Evolutionary conservation across 768 basidiomycete genomes (phyloP).

Genomic region (Leccinum barrowsii): DNA sequence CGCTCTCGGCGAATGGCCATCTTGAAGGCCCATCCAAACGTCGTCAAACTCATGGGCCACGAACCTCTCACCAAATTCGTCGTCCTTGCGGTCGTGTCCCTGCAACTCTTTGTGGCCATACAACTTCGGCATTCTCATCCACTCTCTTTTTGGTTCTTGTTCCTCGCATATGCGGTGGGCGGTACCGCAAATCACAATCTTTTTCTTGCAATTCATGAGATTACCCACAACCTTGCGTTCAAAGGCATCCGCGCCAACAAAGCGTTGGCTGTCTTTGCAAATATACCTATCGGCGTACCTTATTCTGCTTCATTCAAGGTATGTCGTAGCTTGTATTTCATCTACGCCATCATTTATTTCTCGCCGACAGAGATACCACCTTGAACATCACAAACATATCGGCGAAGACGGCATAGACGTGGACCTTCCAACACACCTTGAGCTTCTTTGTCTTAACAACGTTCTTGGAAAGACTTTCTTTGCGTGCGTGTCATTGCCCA

Average conservation of each 20-base stretch:
- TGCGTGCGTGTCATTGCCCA: slow-evolving; percentile 52
- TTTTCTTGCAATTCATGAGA: slow-evolving; percentile 97
- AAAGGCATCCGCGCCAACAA: slow-evolving; percentile 79
- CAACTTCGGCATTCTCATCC: slow-evolving; percentile 66
- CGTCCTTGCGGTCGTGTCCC: slow-evolving; percentile 73
- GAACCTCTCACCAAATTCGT: slow-evolving; percentile 90
- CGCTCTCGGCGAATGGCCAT: slow-evolving; percentile 83
- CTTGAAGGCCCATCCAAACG: slow-evolving; percentile 93
- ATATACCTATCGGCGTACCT: slow-evolving; percentile 91
- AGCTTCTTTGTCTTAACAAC: slow-evolving; percentile 85
- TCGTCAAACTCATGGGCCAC: slow-evolving; percentile 94
- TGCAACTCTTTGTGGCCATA: slow-evolving; percentile 68
- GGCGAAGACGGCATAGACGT: slow-evolving; percentile 97
- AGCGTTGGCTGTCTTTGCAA: slow-evolving; percentile 83
- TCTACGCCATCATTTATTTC: slow-evolving; percentile 1
- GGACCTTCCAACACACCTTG: slow-evolving; percentile 85
- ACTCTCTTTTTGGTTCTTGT: slow-evolving; percentile 66
- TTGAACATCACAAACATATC: slow-evolving; percentile 94
- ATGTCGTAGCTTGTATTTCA: slow-evolving; percentile 7
- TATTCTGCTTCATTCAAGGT: slow-evolving; percentile 97
- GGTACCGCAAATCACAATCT: slow-evolving; percentile 97
- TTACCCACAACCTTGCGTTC: slow-evolving; percentile 97
- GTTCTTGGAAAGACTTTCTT: slow-evolving; percentile 98
- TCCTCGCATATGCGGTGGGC: slow-evolving; percentile 80
- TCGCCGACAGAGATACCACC: slow-evolving; percentile 70